Percentiles rank a stretch among this genome's conserved stretches.
phyloP scores from a whole-genome alignment of 331 rosid genomes.

The Malus hybrid region DNA sequence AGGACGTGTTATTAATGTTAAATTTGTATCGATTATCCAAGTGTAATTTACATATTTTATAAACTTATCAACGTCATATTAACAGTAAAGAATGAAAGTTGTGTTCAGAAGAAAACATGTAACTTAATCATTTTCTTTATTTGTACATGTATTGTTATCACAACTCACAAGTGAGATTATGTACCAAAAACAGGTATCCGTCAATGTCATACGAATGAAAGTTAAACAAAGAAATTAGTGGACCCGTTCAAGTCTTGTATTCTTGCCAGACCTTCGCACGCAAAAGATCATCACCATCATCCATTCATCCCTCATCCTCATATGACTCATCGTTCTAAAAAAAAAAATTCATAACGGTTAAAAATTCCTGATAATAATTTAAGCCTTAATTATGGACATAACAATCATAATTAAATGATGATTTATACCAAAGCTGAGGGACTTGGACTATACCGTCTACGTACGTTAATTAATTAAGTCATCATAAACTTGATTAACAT shows the following conservation, averaged over 20 bases:
- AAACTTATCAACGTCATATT: background rate
- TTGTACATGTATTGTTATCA: background rate
- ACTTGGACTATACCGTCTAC: background rate
- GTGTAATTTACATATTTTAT: too few relatives aligned
- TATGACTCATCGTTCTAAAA: background rate
- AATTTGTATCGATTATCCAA: too few relatives aligned
- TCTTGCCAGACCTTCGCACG: conserved; percentile 37
- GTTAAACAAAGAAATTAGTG: conserved; percentile 13
- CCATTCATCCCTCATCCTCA: background rate
- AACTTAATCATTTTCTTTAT: too few relatives aligned
- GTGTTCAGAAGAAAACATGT: background rate
- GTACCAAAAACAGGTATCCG: conserved; percentile 5
- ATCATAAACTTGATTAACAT: background rate
- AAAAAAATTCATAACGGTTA: background rate
- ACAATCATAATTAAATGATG: background rate
- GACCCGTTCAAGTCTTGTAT: conserved; percentile 11
- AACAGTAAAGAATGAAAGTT: background rate
- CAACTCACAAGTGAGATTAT: background rate
- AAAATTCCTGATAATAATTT: background rate
- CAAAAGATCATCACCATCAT: conserved; percentile 16
- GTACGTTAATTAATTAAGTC: background rate
- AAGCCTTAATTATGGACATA: background rate
- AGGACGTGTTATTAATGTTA: too few relatives aligned
- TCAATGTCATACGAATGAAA: conserved; percentile 14
- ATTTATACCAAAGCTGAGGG: background rate